A percentile compares a stretch with the other conserved stretches of the same genome.
These are phyloP conservation scores for Chaetomium tenue DNA, from an alignment of 495 filamentous ascomycete genomes.

Conservation along the genomic window DNA sequence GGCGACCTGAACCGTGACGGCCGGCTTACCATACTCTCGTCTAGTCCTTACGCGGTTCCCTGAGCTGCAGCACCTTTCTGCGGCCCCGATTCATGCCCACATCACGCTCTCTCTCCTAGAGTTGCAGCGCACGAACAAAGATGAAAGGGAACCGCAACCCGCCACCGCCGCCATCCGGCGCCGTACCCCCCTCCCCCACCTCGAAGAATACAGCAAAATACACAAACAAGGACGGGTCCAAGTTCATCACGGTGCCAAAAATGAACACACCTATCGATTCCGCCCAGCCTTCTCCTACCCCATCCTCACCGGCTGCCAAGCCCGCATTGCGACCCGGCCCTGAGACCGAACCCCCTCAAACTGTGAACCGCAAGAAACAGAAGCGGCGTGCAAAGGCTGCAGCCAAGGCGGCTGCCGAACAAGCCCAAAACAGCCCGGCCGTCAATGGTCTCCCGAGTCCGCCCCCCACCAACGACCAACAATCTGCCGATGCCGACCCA, in stretches of 20 bases:
- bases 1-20: slow-evolving; percentile 4
- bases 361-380: slow-evolving; percentile 88
- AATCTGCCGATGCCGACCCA: slow-evolving; percentile 32
- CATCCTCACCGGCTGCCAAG: slow-evolving; percentile 35
- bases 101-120: slow-evolving; percentile 26
- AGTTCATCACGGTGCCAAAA: slow-evolving; percentile 67
- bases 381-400: slow-evolving; percentile 80
- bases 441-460: slow-evolving; percentile 46
- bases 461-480: slow-evolving; percentile 34
- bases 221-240: slow-evolving; percentile 66
- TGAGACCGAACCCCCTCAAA: slow-evolving; percentile 39
- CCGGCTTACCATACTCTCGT: slow-evolving; percentile 18
- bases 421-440: slow-evolving; percentile 29
- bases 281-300: slow-evolving; percentile 49
- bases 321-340: slow-evolving; percentile 29
- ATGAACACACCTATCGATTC: slow-evolving; percentile 51
- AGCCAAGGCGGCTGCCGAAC: slow-evolving; percentile 58
- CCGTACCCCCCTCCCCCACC: slow-evolving; percentile 39
- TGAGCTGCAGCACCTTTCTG: slow-evolving; percentile 14
- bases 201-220: slow-evolving; percentile 55
- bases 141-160: slow-evolving; percentile 56
- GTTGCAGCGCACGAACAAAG: slow-evolving; percentile 33
- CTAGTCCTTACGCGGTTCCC: slow-evolving; percentile 13
- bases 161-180: slow-evolving; percentile 38
- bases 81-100: slow-evolving; percentile 35